phyloP scores from a whole-genome alignment of 345 rosid genomes.

The Gossypium mustelinum region DNA sequence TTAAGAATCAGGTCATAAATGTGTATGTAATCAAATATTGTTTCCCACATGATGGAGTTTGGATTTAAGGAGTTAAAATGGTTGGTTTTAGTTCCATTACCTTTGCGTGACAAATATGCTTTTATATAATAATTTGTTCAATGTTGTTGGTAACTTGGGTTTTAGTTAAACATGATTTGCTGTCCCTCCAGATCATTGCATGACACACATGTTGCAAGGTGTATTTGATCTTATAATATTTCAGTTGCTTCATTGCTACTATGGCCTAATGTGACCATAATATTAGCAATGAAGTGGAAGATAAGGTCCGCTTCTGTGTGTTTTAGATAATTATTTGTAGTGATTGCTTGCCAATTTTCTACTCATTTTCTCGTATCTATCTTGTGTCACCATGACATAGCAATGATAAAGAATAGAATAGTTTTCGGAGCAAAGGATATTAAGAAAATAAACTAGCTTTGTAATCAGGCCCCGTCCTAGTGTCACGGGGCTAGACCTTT shows the following conservation, averaged over 20 bases:
- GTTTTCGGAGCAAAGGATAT: no score
- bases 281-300: not conserved
- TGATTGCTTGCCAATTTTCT: not conserved
- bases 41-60: not conserved
- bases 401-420: no score
- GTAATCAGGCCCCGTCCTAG: fast-evolving
- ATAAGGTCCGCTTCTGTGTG: not conserved
- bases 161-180: not conserved
- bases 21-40: not conserved
- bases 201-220: not conserved
- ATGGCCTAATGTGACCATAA: not conserved
- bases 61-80: not conserved
- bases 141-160: not conserved
- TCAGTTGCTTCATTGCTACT: not conserved
- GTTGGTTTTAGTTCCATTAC: not conserved
- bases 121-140: not conserved
- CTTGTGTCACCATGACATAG: no score
- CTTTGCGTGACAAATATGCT: not conserved
- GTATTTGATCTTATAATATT: not conserved
- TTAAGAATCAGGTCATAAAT: not conserved
- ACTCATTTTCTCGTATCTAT: not conserved
- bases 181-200: not conserved
- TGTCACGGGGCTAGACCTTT: no score
- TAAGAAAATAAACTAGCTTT: no score
- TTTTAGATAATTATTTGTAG: not conserved